Evolutionary conservation across 345 rosid genomes (phyloP).

Genomic region (Adansonia digitata): DNA sequence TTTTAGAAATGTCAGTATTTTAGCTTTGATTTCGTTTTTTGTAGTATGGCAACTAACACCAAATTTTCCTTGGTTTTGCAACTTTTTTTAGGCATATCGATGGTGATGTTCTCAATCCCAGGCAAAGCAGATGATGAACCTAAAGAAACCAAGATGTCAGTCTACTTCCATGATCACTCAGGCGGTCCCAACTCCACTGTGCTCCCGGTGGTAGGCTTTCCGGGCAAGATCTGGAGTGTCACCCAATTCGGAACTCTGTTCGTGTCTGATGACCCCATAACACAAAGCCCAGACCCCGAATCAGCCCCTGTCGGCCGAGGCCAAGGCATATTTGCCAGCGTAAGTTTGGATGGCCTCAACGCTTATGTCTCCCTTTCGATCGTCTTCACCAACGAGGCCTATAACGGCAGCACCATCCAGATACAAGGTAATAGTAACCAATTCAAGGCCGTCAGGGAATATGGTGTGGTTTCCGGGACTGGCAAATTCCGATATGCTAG

Average conservation of each 20-base stretch:
- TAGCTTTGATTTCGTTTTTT: background rate
- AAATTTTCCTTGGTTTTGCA: background rate
- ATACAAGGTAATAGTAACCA: constrained; percentile 10
- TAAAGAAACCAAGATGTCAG: constrained; percentile 10
- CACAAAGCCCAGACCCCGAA: background rate
- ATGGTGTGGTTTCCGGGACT: constrained; percentile 6
- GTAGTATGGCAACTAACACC: background rate
- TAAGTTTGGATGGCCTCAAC: constrained; percentile 11
- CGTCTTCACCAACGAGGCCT: constrained; percentile 16
- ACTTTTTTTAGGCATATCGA: background rate
- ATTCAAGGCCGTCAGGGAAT: constrained; percentile 5
- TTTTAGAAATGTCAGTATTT: too few species aligned
- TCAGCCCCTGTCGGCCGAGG: constrained; percentile 9
- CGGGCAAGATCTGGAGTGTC: constrained; percentile 7
- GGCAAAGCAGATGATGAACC: background rate
- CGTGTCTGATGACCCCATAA: constrained; percentile 3
- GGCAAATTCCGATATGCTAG: constrained; percentile 13
- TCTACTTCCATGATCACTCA: constrained; percentile 10
- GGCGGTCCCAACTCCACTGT: constrained; percentile 10
- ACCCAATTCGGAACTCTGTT: constrained; percentile 7
- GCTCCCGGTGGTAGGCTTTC: constrained; percentile 8
- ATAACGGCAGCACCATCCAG: constrained; percentile 18
- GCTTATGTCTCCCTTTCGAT: background rate
- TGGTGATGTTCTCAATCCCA: background rate
- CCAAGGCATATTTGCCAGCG: background rate